A percentile compares a stretch with the other conserved stretches of the same genome.
Conservation (phyloP, 139 green algal genomes). For the Closterium sp. region DNA sequence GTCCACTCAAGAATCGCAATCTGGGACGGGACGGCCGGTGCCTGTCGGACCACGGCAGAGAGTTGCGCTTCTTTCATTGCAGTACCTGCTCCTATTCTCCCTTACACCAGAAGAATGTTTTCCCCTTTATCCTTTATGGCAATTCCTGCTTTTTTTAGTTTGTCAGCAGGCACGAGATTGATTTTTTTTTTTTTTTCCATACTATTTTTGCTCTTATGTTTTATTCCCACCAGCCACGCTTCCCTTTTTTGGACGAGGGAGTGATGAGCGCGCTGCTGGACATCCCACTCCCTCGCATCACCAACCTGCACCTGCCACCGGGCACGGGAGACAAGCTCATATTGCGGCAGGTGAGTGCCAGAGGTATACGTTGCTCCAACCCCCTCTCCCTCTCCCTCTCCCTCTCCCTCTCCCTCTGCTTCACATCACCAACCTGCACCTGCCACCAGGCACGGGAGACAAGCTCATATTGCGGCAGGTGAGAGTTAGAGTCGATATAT, state of each 20-base stretch:
- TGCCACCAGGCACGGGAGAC: constrained; percentile 69
- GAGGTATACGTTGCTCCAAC: too few relatives aligned
- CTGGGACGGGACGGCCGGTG: too few relatives aligned
- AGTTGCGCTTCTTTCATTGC: too few relatives aligned
- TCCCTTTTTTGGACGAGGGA: constrained; percentile 84
- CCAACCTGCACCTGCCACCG: constrained; percentile 20
- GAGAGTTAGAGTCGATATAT: not conserved
- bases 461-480: constrained; percentile 77
- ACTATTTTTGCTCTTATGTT: not conserved
- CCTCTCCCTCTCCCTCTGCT: not conserved
- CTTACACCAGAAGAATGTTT: too few relatives aligned
- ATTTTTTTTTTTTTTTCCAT: too few relatives aligned
- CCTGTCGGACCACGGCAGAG: too few relatives aligned
- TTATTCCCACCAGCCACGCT: not conserved
- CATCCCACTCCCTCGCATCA: constrained; percentile 39
- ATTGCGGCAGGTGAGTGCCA: constrained; percentile 59
- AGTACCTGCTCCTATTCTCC: too few relatives aligned
- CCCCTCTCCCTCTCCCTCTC: not conserved
- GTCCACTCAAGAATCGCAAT: too few relatives aligned
- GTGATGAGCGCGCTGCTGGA: constrained; percentile 65
- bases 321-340: constrained; percentile 85
- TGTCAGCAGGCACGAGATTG: too few relatives aligned
- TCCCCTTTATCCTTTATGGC: too few relatives aligned
- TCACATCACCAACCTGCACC: constrained; percentile 30
- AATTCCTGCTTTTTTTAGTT: too few relatives aligned